Percentiles rank a stretch among this genome's conserved stretches.
These are phyloP conservation scores for Oenanthe javanica DNA, from an alignment of 140 eudicot genomes.

Conservation along the genomic window DNA sequence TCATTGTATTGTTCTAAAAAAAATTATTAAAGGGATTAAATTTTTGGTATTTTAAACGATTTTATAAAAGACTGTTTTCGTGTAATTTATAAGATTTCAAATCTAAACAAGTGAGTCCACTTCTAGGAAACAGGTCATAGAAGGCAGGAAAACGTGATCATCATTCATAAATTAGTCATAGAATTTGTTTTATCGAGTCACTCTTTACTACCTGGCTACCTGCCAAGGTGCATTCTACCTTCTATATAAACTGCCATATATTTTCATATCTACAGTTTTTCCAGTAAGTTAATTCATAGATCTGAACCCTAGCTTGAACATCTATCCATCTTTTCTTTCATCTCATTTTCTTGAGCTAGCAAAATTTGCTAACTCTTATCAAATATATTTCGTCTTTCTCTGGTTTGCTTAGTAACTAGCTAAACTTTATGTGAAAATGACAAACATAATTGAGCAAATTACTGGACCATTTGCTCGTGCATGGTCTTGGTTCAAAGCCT, in stretches of 20 bases:
- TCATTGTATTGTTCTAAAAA: too few relatives aligned
- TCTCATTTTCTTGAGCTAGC: not conserved
- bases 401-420: not conserved
- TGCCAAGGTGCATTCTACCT: not conserved
- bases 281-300: not conserved
- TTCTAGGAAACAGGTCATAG: not conserved
- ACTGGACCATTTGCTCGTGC: not conserved
- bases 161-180: not conserved
- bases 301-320: not conserved
- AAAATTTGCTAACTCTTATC: not conserved
- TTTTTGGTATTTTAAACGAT: too few relatives aligned
- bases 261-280: not conserved
- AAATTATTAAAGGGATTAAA: too few relatives aligned
- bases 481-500: conserved; percentile 1
- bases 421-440: not conserved
- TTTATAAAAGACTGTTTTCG: too few relatives aligned
- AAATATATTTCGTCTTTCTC: not conserved
- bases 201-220: not conserved
- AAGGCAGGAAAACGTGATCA: not conserved
- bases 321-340: not conserved
- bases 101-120: not conserved
- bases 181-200: not conserved
- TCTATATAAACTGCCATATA: not conserved
- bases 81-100: not conserved
- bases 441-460: not conserved